Evolutionary conservation across 78 protist genomes (phyloP).

Genomic region (Dictyostelium purpureum): DNA sequence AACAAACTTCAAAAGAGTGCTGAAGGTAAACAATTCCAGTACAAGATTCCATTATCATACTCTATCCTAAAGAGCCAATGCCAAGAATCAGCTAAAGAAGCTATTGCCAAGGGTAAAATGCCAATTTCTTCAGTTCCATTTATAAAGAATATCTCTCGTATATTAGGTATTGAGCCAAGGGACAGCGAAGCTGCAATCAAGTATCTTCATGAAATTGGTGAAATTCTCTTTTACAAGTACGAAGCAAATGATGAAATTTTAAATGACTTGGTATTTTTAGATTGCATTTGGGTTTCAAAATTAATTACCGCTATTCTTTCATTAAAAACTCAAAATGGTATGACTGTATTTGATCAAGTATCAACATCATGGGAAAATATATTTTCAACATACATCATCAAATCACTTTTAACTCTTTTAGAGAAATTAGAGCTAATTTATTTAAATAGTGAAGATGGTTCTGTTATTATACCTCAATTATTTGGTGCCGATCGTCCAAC

Average conservation of each 20-base stretch:
- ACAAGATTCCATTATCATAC: conserved; percentile 20
- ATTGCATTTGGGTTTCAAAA: conserved; percentile 36
- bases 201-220: conserved; percentile 40
- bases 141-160: neutral
- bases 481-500: conserved; percentile 52
- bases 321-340: conserved; percentile 66
- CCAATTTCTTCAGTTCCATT: conserved; percentile 8
- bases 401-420: neutral
- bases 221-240: neutral
- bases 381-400: neutral
- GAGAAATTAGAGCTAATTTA: conserved; percentile 55
- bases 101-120: neutral
- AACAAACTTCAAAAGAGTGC: neutral
- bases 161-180: conserved; percentile 11
- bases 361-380: neutral
- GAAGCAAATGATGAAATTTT: conserved; percentile 33
- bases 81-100: conserved; percentile 4
- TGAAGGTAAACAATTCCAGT: conserved; percentile 9
- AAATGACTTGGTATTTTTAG: conserved; percentile 39
- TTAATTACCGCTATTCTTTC: neutral
- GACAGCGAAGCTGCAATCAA: conserved; percentile 42
- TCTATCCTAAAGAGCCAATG: conserved; percentile 23
- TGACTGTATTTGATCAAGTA: neutral
- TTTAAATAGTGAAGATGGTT: neutral
- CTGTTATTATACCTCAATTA: conserved; percentile 33